Base-by-base conservation (phyloP, 78 protist species). In the Guillardia theta region DNA sequence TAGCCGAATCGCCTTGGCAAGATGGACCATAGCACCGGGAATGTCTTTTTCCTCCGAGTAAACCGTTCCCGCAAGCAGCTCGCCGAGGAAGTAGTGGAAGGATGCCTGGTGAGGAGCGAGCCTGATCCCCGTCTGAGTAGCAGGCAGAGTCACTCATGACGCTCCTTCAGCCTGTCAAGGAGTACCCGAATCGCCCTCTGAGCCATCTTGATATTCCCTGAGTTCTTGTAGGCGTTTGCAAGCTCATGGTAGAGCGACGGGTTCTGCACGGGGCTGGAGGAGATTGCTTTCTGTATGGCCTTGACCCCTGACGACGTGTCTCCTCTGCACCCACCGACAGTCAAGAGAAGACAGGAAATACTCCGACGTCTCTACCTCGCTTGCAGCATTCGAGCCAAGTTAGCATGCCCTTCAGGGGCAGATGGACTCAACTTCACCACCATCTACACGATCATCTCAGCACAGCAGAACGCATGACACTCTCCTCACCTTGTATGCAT, bases 41-140 rank as follows among this genome's bases (percentile, higher is more conserved):
- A 70, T 70, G 83, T 70, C 83, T 18, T 70, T 70, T 36, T 70
- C 83, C 83, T 70, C 83, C 4, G 83, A 22, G 83, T 36, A 70
- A 3, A 70, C 83, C 41, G 83, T 70, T 12, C 83, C 83, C 1
- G 83, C 83, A 22, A 70, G 9, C n/a, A 70, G 33, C 41, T 70
- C 83, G 6, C 83, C 83, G 41, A 70, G 9, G 46, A 36, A 43
- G 41, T 70, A 70, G 83, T 70, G 83, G 83, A 36, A 36, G 36
- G 45, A 24, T 4, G 83, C 83, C 46, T 70, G 83, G 45, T 33
- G 9, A 4, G 83, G 83, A 1, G 15, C 41, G 45, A 70, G 83
- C 41, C 83, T 36, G 3, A 70, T 24, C 46, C 36, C 41, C 0
- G 83, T 70, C 45, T 33, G 58, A 50, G 58, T 15, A 50, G 58